Conservation (phyloP, 1,284 basidiomycete species). For the Ceraceosorus guamensis region DNA sequence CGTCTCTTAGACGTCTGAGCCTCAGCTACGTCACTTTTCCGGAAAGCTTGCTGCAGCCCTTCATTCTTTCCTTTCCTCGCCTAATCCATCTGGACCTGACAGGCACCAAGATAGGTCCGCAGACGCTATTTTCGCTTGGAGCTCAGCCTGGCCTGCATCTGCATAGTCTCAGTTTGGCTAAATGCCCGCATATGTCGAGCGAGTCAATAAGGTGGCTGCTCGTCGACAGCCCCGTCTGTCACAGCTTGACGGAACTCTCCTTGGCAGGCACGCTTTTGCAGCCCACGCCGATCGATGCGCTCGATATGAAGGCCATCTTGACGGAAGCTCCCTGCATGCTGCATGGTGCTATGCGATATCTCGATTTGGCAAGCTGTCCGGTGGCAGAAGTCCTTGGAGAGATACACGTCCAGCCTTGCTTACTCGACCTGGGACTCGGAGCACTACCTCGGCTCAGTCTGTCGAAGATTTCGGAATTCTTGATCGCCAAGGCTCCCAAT, state of each 20-base stretch:
- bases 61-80: slow-evolving; percentile 75
- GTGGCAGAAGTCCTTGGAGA: slow-evolving; percentile 57
- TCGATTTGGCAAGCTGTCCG: slow-evolving; percentile 80
- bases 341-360: slow-evolving; percentile 68
- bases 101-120: slow-evolving; percentile 65
- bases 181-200: slow-evolving; percentile 75
- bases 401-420: slow-evolving; percentile 61
- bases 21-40: slow-evolving; percentile 73
- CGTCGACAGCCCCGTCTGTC: slow-evolving; percentile 59
- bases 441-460: slow-evolving; percentile 63
- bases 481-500: slow-evolving; percentile 63
- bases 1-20: slow-evolving; percentile 72
- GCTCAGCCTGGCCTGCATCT: slow-evolving; percentile 62
- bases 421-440: slow-evolving; percentile 63
- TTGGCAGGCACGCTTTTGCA: slow-evolving; percentile 84
- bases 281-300: slow-evolving; percentile 65
- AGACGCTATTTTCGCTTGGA: slow-evolving; percentile 65
- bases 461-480: slow-evolving; percentile 62
- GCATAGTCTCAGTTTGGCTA: slow-evolving; percentile 73
- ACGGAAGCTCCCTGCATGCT: slow-evolving; percentile 71
- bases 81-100: slow-evolving; percentile 68
- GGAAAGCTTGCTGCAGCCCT: slow-evolving; percentile 67
- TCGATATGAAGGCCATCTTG: slow-evolving; percentile 66
- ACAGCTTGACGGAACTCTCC: slow-evolving; percentile 67
- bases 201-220: slow-evolving; percentile 71